These are phyloP conservation scores for Bryoglossum gracile DNA, from an alignment of 495 filamentous ascomycete species.

Conservation along the genomic window DNA sequence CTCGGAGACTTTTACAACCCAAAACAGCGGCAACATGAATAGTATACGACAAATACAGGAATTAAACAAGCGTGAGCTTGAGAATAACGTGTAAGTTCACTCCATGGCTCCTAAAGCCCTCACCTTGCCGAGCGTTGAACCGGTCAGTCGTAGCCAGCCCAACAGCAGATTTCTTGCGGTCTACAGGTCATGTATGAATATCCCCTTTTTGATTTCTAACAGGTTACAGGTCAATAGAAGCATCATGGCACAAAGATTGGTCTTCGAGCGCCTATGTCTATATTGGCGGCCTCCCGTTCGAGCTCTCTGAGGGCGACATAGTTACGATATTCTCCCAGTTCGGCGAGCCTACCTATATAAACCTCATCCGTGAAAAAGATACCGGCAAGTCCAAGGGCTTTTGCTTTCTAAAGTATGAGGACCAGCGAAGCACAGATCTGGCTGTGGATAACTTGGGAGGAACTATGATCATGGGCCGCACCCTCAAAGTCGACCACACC, in stretches of 20 bases:
- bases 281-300: constrained; percentile 90
- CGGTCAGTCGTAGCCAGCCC: no score
- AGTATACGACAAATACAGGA: constrained; percentile 82
- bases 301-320: constrained; percentile 91
- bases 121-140: no score
- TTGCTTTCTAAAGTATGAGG: constrained; percentile 94
- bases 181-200: background rate
- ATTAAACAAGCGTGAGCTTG: constrained; percentile 92
- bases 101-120: no score
- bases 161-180: no score
- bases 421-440: constrained; percentile 91
- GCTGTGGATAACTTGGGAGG: constrained; percentile 95
- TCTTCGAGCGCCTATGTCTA: constrained; percentile 95
- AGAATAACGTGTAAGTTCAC: constrained; percentile 72
- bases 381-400: constrained; percentile 92
- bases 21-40: constrained; percentile 57
- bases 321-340: constrained; percentile 97
- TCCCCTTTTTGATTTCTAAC: constrained; percentile 8
- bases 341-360: constrained; percentile 86
- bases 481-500: constrained; percentile 85
- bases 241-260: constrained; percentile 97
- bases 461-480: constrained; percentile 69
- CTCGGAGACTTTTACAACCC: background rate
- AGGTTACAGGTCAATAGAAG: constrained; percentile 56
- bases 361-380: constrained; percentile 88